Base-by-base conservation (phyloP, 805 yeast species). In the Tetrapisispora namnaoensis region DNA sequence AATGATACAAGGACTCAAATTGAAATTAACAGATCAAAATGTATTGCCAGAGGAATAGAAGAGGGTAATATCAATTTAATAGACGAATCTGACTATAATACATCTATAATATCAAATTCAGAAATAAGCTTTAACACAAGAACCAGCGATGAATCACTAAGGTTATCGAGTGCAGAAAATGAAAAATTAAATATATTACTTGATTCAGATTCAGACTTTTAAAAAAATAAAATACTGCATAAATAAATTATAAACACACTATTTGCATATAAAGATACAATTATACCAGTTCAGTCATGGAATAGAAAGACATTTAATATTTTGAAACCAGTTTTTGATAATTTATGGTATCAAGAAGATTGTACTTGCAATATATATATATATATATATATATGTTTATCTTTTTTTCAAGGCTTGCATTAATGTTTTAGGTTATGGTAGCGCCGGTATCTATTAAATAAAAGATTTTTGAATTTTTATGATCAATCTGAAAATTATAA, bases 191-290 rank as follows among this genome's bases (percentile, higher is more conserved):
- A 53, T 30, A 56, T 57, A 22, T 30, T 60, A 2, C 39, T 60
- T 37, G 59, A 51, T 16, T 60, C 65, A 4, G 65, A 57, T 32
- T 60, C 63, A 17, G 65, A 60, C 48, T 58, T 60, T 41, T 57
- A n/a, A 43, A 52, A 10, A 17, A 10, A 35, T 14, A 35, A 10
- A 35, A 16, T 16, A 13, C 18, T 35, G 18, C 37, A 35, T 35
- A 35, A 10, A 35, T 35, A 35, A 16, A 8, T 35, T 16, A 16
- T 7, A n/a, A n/a, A 16, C 37, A 16, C n/a, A 35, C 16, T 35
- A 35, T 7, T 28, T 28, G 32, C 11, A 28, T 28, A 28, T n/a
- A n/a, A n/a, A n/a, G n/a, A n/a, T n/a, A n/a, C n/a, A n/a, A n/a
- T n/a, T n/a, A n/a, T n/a, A n/a, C n/a, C n/a, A n/a, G n/a, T n/a